Evolutionary conservation across 164 flowering plant genomes (phyloP), one percentile per base, ranked within the genome.

Genomic region (Nelumbo lutea): DNA sequence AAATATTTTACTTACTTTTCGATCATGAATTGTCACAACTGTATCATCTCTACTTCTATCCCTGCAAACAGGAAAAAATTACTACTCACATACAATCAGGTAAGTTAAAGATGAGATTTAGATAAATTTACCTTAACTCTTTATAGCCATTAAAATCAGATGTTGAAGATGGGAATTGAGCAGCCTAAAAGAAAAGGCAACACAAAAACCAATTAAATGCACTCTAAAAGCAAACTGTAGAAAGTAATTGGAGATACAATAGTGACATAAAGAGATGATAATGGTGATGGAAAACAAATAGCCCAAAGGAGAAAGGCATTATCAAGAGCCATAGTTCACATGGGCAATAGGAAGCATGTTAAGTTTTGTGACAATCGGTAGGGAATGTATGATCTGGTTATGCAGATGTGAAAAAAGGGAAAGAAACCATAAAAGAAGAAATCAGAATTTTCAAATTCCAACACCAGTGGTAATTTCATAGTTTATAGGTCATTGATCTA

Each of bases 21-120:
- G 80, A 70, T 80, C 85, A 66, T 80, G 73, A 45, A 88, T 46
- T 13, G 71, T 69, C 62, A 68, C 71, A 67, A 79, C 57, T 42
- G 75, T 66, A 56, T 87, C 89, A 64, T 88, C 91, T 74, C 71
- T 83, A 70, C 63, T 77, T 72, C 72, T 79, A 50, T 83, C 85
- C 82, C 90, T 85, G 61, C 59, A 79, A 8, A 70, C 62, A 77
- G 69, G 6, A 46, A 69, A 61, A 10, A 7, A 42, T 52, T 59
- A 50, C 10, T 9, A 53, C 14, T 43, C n/a, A 48, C 40, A 10
- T 47, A 46, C 41, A 64, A 1, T 40, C 46, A 60, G 39, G 38
- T 44, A 55, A n/a, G 53, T 70, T 42, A 27, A n/a, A 6, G 61
- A 3, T 10, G 42, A 41, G n/a, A 10, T 44, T 5, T 10, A 58